phyloP scores from a whole-genome alignment of 139 green algal species.

The Chlamydomonas urium region DNA sequence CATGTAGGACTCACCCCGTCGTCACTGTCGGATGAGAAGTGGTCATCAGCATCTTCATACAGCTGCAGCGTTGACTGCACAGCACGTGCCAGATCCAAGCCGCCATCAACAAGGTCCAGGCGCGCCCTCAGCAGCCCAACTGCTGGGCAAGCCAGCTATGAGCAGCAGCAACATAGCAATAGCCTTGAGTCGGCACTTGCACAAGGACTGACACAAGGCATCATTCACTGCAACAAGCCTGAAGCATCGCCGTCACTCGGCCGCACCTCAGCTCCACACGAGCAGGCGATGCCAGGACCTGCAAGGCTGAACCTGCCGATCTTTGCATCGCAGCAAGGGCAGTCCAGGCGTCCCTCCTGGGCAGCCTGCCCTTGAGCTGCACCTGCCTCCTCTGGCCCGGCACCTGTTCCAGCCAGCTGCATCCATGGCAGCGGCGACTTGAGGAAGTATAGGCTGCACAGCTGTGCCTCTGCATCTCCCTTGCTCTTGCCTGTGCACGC shows the following conservation, averaged over 20 bases:
- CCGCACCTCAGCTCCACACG: constrained; percentile 2
- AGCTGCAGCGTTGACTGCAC: constrained; percentile 7
- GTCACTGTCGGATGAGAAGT: too few relatives aligned
- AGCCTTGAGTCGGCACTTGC: neutral
- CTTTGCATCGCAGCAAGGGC: constrained; percentile 15
- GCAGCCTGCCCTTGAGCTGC: neutral
- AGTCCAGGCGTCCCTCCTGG: constrained; percentile 6
- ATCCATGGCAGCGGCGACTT: constrained; percentile 2
- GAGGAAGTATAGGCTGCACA: constrained; percentile 14
- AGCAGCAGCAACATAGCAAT: constrained; percentile 2
- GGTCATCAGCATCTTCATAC: constrained; percentile 3
- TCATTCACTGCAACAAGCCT: constrained; percentile 1
- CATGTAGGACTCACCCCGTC: too few relatives aligned
- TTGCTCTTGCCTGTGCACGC: neutral
- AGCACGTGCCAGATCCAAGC: neutral
- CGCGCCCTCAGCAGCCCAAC: constrained; percentile 7
- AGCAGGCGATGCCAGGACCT: neutral
- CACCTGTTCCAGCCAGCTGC: neutral
- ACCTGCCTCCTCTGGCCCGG: neutral
- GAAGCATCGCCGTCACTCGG: too few relatives aligned
- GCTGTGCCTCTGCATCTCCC: neutral
- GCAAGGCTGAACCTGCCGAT: constrained; percentile 5
- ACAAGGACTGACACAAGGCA: neutral
- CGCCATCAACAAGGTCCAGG: constrained; percentile 1
- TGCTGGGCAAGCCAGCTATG: neutral